A percentile compares a stretch with the other conserved stretches of the same genome.
phyloP scores from a whole-genome alignment of 805 yeast species.

The Tetrapisispora phaffii region DNA sequence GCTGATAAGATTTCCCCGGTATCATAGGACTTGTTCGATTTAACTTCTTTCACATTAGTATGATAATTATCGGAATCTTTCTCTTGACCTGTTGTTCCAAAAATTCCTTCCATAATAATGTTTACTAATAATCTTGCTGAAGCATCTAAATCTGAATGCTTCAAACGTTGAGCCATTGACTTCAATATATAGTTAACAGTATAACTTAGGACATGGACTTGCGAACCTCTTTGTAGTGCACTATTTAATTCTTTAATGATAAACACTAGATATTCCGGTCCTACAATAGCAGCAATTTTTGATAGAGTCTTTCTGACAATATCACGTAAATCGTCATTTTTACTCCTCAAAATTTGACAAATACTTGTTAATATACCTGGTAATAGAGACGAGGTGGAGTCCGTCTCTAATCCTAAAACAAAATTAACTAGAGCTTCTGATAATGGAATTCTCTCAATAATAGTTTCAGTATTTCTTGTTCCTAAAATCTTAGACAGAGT shows the following conservation, averaged over 20 bases:
- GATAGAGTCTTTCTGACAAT: conserved; percentile 69
- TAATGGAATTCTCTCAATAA: conserved; percentile 63
- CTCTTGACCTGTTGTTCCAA: conserved; percentile 87
- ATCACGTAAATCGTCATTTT: conserved; percentile 82
- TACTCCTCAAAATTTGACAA: conserved; percentile 81
- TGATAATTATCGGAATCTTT: conserved; percentile 90
- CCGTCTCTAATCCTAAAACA: conserved; percentile 50
- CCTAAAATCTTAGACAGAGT: conserved; percentile 50
- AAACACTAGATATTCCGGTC: conserved; percentile 63
- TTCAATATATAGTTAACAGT: conserved; percentile 69
- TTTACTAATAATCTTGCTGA: conserved; percentile 51
- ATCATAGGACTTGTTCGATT: conserved; percentile 78
- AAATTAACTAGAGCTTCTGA: conserved; percentile 71
- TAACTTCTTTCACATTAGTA: conserved; percentile 81
- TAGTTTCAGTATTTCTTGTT: conserved; percentile 68
- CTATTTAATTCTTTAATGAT: conserved; percentile 67
- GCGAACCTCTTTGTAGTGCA: conserved; percentile 83
- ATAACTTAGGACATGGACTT: conserved; percentile 82
- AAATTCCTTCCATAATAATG: conserved; percentile 81
- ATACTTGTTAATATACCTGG: conserved; percentile 78
- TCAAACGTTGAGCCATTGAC: conserved; percentile 36
- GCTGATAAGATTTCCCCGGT: conserved; percentile 70
- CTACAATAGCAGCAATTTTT: conserved; percentile 52
- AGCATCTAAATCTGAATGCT: conserved; percentile 69
- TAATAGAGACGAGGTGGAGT: conserved; percentile 45